Conservation (phyloP, 495 filamentous ascomycete genomes). For the Trichocladium antarcticum region DNA sequence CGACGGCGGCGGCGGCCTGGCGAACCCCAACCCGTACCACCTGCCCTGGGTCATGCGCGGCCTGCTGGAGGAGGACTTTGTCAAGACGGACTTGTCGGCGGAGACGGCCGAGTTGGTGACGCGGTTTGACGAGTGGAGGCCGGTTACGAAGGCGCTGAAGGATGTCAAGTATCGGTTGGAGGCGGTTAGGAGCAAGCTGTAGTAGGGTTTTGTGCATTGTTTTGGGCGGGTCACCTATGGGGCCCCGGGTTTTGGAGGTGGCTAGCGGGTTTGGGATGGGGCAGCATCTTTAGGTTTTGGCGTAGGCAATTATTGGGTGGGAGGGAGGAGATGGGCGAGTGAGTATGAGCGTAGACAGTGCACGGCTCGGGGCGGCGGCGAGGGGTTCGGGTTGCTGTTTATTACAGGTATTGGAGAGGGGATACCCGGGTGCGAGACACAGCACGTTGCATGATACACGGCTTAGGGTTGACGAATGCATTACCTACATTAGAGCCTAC, state of each 20-base stretch:
- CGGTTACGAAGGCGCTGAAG: slow-evolving; percentile 74
- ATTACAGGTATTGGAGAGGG: too few relatives aligned
- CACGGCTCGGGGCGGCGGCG: too few relatives aligned
- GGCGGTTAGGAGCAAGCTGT: slow-evolving; percentile 78
- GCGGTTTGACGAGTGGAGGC: slow-evolving; percentile 92
- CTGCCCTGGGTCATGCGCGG: slow-evolving; percentile 92
- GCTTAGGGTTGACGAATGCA: too few relatives aligned
- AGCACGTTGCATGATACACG: too few relatives aligned
- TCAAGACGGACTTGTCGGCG: slow-evolving; percentile 60
- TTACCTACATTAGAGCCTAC: too few relatives aligned
- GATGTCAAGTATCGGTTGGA: slow-evolving; percentile 95
- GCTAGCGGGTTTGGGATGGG: too few relatives aligned
- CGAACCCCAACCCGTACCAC: slow-evolving; percentile 65
- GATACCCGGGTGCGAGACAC: too few relatives aligned
- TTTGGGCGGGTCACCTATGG: not conserved
- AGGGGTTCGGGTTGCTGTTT: too few relatives aligned
- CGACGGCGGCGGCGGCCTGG: slow-evolving; percentile 23
- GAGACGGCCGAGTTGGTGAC: slow-evolving; percentile 71
- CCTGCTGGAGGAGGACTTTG: slow-evolving; percentile 81
- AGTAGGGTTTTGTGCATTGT: not conserved
- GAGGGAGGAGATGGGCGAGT: too few relatives aligned
- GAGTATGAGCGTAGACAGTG: too few relatives aligned
- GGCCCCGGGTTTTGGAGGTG: not conserved
- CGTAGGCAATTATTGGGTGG: too few relatives aligned
- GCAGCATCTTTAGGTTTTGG: too few relatives aligned